Conservation (phyloP, 345 rosid species). For the Citrus glauca region DNA sequence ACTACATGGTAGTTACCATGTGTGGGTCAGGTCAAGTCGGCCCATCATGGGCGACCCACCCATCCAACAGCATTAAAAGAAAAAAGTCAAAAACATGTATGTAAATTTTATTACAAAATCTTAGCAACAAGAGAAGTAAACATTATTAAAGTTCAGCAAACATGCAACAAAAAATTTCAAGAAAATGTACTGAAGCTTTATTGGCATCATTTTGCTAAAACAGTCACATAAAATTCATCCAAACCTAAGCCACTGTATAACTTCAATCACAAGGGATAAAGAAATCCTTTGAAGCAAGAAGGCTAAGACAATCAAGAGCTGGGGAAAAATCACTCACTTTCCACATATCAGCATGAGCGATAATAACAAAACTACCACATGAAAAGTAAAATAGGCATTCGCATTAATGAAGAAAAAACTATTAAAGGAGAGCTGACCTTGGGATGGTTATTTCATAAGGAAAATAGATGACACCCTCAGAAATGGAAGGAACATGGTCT, state of each 20-base stretch:
- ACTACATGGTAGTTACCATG: too few species aligned
- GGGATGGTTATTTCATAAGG: constrained; percentile 83
- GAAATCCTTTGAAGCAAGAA: not conserved
- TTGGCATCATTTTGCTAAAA: too few species aligned
- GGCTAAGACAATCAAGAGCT: not conserved
- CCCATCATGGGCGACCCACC: too few species aligned
- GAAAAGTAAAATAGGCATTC: not conserved
- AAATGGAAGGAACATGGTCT: constrained; percentile 88
- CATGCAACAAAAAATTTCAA: not conserved
- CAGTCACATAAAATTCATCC: not conserved
- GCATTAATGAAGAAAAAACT: not conserved
- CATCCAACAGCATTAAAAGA: not conserved
- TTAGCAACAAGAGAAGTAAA: not conserved
- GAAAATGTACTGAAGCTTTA: not conserved
- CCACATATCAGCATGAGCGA: not conserved
- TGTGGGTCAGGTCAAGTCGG: too few species aligned
- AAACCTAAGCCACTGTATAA: not conserved
- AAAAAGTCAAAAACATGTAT: not conserved
- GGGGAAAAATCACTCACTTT: not conserved
- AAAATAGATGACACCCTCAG: constrained; percentile 69
- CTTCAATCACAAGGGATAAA: not conserved
- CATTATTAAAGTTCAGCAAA: not conserved
- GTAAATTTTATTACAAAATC: not conserved
- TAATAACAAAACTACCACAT: not conserved
- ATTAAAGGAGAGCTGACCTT: constrained; percentile 52